Conservation (phyloP, 2,329 filamentous ascomycete genomes). For the Sclerotiophoma versabilis region DNA sequence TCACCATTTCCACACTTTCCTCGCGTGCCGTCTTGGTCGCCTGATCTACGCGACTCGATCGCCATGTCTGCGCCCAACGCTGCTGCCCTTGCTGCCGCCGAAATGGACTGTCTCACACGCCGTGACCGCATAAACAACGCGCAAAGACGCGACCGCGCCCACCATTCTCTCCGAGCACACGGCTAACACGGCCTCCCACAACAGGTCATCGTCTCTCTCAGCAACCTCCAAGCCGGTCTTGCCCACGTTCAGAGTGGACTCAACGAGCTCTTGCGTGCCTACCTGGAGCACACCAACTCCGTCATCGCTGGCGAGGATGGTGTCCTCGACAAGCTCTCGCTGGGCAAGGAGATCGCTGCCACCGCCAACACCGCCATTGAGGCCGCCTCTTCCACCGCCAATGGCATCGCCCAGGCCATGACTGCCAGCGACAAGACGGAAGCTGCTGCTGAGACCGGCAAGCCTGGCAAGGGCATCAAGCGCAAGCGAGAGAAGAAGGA, state of each 20-base stretch:
- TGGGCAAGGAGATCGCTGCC: constrained; percentile 52
- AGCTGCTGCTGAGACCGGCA: constrained; percentile 23
- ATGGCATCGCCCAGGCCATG: constrained; percentile 30
- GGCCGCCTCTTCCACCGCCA: constrained; percentile 32
- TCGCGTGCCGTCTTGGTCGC: constrained; percentile 26
- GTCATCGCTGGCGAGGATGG: constrained; percentile 62
- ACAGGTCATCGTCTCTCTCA: constrained; percentile 78
- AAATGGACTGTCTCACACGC: neutral
- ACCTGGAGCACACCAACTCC: constrained; percentile 86
- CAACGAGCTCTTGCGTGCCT: constrained; percentile 80
- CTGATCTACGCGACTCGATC: constrained; percentile 32
- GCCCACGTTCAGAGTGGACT: constrained; percentile 62
- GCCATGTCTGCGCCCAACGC: constrained; percentile 13
- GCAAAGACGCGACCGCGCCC: constrained; percentile 8
- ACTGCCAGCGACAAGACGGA: constrained; percentile 20
- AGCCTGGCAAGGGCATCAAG: constrained; percentile 54
- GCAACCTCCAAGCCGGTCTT: constrained; percentile 71
- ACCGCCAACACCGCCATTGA: constrained; percentile 40
- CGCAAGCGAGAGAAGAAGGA: constrained; percentile 85
- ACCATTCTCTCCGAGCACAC: neutral
- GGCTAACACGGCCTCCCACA: constrained; percentile 16
- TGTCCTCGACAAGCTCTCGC: constrained; percentile 51
- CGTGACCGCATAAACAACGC: neutral
- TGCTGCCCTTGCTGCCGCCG: constrained; percentile 14
- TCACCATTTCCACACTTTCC: neutral